Conservation (phyloP, 768 basidiomycete species). For the Tricholoma terreum region DNA sequence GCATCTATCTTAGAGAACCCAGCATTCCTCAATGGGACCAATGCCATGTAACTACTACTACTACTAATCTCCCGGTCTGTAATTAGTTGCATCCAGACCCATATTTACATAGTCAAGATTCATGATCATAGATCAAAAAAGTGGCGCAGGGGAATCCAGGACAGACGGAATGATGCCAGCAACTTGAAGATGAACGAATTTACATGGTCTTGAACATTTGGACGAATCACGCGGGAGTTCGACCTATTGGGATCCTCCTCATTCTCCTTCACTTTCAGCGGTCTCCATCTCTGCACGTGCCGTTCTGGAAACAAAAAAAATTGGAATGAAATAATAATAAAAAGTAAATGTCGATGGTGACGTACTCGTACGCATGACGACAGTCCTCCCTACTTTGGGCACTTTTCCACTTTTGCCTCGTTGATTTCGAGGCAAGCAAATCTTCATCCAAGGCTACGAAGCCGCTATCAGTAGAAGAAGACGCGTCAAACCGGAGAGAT, state of each 20-base stretch:
- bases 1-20: too few relatives aligned
- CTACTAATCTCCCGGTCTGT: too few relatives aligned
- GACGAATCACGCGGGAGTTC: too few relatives aligned
- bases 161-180: not conserved
- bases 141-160: too few relatives aligned
- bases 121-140: too few relatives aligned
- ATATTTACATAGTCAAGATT: too few relatives aligned
- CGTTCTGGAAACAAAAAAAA: constrained; percentile 27
- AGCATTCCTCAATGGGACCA: too few relatives aligned
- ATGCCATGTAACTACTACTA: too few relatives aligned
- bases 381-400: constrained; percentile 49
- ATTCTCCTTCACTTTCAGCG: constrained; percentile 9
- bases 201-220: too few relatives aligned
- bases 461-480: not conserved
- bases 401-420: constrained; percentile 61
- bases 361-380: constrained; percentile 60
- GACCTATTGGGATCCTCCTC: not conserved
- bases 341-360: constrained; percentile 7
- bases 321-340: not conserved
- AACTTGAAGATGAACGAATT: too few relatives aligned
- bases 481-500: not conserved
- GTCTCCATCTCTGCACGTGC: constrained; percentile 50
- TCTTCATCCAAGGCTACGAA: constrained; percentile 61
- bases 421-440: constrained; percentile 50
- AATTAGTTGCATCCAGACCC: too few relatives aligned